Percentiles rank a stretch among this genome's conserved stretches.
Conservation (phyloP, 352 stramenopile species). For the Elongisporangium senticosum region DNA sequence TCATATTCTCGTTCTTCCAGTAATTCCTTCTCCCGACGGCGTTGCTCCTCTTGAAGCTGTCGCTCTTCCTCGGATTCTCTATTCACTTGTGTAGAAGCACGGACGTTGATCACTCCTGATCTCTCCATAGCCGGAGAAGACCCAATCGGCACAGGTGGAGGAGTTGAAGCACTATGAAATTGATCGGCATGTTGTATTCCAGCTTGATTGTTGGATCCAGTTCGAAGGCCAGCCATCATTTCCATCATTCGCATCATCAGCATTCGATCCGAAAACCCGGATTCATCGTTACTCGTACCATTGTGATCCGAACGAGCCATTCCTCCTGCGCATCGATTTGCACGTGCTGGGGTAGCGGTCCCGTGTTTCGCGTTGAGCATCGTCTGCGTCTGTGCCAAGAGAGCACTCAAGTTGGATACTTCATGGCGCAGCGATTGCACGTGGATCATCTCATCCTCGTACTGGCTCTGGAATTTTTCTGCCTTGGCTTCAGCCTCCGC, state of each 20-base stretch:
- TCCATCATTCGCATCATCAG: constrained; percentile 69
- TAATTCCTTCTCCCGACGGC: constrained; percentile 35
- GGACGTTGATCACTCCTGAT: no score
- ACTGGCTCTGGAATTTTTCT: constrained; percentile 64
- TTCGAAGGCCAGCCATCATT: constrained; percentile 39
- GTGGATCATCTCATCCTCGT: constrained; percentile 74
- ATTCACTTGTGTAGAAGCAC: background rate
- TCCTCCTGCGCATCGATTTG: background rate
- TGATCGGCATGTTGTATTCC: background rate
- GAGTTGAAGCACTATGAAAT: no score
- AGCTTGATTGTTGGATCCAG: background rate
- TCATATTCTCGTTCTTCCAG: constrained; percentile 50
- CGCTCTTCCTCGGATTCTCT: constrained; percentile 4
- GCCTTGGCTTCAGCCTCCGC: constrained; percentile 41
- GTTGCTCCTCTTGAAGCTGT: constrained; percentile 27
- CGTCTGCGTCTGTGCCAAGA: constrained; percentile 56
- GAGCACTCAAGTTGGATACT: constrained; percentile 47
- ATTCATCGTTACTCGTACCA: constrained; percentile 3
- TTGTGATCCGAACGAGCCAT: background rate
- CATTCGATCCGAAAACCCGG: constrained; percentile 18
- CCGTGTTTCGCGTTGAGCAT: constrained; percentile 40
- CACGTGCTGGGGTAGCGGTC: background rate
- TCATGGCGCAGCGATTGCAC: constrained; percentile 65
- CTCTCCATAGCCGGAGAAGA: no score
- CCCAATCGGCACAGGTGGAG: background rate